A percentile compares a stretch with the other conserved stretches of the same genome.
Conservation (phyloP, 1,284 basidiomycete species). For the Neolentinus lepideus region DNA sequence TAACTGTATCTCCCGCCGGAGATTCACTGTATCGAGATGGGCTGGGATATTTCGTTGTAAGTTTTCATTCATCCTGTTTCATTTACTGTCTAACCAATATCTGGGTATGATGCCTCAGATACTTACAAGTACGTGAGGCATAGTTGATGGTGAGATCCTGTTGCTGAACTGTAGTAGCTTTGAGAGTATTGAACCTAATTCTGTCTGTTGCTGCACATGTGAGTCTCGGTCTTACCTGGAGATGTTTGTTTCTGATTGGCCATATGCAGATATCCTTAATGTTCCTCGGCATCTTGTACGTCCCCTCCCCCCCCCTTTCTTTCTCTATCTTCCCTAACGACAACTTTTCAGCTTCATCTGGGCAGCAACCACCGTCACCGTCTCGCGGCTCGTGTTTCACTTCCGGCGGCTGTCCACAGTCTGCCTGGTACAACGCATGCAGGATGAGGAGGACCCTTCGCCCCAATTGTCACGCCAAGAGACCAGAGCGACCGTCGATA, state of each 20-base stretch:
- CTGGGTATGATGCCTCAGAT: neutral
- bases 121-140: neutral
- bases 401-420: constrained; percentile 15
- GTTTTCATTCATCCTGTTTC: constrained; percentile 11
- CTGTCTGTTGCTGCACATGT: constrained; percentile 20
- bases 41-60: constrained; percentile 29
- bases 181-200: constrained; percentile 24
- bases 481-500: neutral
- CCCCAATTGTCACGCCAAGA: neutral
- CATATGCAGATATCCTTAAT: constrained; percentile 16
- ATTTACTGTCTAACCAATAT: neutral
- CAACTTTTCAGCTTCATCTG: constrained; percentile 27
- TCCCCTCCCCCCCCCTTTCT: neutral
- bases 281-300: constrained; percentile 23
- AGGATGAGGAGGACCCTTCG: neutral
- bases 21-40: constrained; percentile 27
- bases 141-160: constrained; percentile 4
- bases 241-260: neutral
- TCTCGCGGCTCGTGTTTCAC: constrained; percentile 29
- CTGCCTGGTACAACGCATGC: neutral
- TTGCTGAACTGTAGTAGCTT: constrained; percentile 10
- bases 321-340: neutral
- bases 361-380: constrained; percentile 28
- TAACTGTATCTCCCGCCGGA: constrained; percentile 17
- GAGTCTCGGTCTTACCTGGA: constrained; percentile 7